phyloP scores from a whole-genome alignment of 1,139 yeast species.

The Zygosaccharomyces pseudobailii region DNA sequence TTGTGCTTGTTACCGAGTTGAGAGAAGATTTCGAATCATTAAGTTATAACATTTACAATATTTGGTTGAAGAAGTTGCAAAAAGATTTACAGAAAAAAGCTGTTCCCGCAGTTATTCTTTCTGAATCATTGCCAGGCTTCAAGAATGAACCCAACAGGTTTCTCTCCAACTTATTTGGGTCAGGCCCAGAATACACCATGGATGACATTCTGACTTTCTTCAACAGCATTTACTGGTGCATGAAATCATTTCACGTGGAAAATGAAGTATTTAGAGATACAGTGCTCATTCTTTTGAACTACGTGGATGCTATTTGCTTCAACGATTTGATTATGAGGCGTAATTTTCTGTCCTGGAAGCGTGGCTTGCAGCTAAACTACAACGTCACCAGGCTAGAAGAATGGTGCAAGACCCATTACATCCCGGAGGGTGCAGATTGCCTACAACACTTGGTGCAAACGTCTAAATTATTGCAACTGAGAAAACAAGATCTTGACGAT shows the following conservation, averaged over 20 bases:
- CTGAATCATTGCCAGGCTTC: conserved; percentile 95
- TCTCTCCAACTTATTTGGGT: conserved; percentile 69
- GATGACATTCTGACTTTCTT: conserved; percentile 88
- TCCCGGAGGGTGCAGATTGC: conserved; percentile 85
- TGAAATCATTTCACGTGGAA: conserved; percentile 88
- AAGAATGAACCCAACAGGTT: conserved; percentile 83
- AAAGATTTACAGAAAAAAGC: conserved; percentile 88
- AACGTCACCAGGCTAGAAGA: conserved; percentile 95
- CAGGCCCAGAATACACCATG: conserved; percentile 81
- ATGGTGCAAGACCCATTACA: conserved; percentile 96
- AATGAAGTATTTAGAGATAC: conserved; percentile 81
- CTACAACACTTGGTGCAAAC: conserved; percentile 89
- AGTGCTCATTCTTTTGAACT: conserved; percentile 73
- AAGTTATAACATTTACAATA: conserved; percentile 89
- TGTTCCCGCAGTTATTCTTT: conserved; percentile 86
- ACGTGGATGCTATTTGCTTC: conserved; percentile 91
- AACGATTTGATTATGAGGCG: conserved; percentile 95
- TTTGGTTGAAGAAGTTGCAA: conserved; percentile 97
- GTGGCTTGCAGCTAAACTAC: conserved; percentile 94
- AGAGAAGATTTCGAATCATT: conserved; percentile 92
- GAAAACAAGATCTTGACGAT: conserved; percentile 86
- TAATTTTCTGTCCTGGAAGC: conserved; percentile 93
- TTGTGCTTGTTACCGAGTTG: conserved; percentile 83
- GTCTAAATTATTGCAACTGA: conserved; percentile 85
- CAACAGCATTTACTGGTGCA: conserved; percentile 88